phyloP scores from a whole-genome alignment of 352 stramenopile species.

The Pythium grandisporangium region DNA sequence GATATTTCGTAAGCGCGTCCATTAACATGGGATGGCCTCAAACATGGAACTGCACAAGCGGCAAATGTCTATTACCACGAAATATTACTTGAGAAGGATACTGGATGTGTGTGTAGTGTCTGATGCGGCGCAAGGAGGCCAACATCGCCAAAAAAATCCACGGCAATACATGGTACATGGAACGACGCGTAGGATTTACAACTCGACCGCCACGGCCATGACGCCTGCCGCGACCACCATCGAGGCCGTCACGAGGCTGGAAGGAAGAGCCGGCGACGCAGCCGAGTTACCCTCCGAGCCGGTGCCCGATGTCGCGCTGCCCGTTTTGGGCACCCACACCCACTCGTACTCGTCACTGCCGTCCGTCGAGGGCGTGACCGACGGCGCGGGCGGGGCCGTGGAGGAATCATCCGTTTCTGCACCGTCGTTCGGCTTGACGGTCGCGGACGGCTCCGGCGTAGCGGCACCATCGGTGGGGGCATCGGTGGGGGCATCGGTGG shows the following conservation, averaged over 20 bases:
- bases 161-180: too few species aligned
- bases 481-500: neutral
- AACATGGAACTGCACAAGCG: too few species aligned
- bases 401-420: neutral
- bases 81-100: too few species aligned
- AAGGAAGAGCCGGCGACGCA: too few species aligned
- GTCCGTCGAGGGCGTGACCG: neutral
- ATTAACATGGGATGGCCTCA: too few species aligned
- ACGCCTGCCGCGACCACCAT: conserved; percentile 3
- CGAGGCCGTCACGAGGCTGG: too few species aligned
- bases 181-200: conserved; percentile 4
- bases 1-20: too few species aligned
- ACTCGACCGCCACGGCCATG: conserved; percentile 2
- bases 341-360: conserved; percentile 7
- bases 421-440: neutral
- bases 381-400: neutral
- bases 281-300: neutral
- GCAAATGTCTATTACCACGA: too few species aligned
- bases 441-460: neutral
- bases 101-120: too few species aligned
- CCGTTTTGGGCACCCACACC: too few species aligned
- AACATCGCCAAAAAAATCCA: too few species aligned
- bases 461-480: neutral
- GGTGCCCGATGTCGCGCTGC: neutral
- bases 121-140: too few species aligned